phyloP scores from a whole-genome alignment of 176 grass and related monocot species.

The Cenchrus americanus region DNA sequence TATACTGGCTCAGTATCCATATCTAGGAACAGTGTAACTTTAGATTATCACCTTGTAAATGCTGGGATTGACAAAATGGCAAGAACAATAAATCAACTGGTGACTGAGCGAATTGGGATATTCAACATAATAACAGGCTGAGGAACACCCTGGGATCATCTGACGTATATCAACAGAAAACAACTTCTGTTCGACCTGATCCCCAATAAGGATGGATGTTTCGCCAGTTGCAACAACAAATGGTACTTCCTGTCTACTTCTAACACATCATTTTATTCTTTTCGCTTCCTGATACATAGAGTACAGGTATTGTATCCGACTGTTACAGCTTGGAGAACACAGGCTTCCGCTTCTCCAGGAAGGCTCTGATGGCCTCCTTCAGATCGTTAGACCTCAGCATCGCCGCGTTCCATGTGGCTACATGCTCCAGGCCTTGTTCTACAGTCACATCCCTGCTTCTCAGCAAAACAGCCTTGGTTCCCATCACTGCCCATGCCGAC shows the following conservation, averaged over 20 bases:
- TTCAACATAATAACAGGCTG: background rate
- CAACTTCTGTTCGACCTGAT: background rate
- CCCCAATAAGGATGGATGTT: slow-evolving; percentile 7
- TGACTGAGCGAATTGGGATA: background rate
- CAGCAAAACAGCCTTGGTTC: slow-evolving; percentile 77
- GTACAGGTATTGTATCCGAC: background rate
- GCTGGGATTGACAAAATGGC: background rate
- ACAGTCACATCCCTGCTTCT: slow-evolving; percentile 85
- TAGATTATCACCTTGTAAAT: background rate
- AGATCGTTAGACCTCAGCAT: slow-evolving; percentile 87
- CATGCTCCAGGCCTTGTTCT: slow-evolving; percentile 86
- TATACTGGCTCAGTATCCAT: background rate
- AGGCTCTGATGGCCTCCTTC: slow-evolving; percentile 69
- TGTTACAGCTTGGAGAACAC: slow-evolving; percentile 80
- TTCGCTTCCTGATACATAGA: background rate
- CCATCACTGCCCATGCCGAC: slow-evolving; percentile 77
- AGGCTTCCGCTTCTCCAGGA: slow-evolving; percentile 72
- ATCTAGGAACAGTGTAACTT: background rate
- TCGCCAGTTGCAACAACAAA: background rate
- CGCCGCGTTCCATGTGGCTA: slow-evolving; percentile 77
- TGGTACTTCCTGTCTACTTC: background rate
- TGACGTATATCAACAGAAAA: background rate
- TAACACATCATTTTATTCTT: slow-evolving; percentile 21
- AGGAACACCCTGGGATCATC: background rate
- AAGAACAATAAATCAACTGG: background rate